Percentiles rank a stretch among this genome's conserved stretches.
These are phyloP conservation scores for Cryomyces antarcticus DNA, from an alignment of 495 filamentous ascomycete genomes.

Conservation along the genomic window DNA sequence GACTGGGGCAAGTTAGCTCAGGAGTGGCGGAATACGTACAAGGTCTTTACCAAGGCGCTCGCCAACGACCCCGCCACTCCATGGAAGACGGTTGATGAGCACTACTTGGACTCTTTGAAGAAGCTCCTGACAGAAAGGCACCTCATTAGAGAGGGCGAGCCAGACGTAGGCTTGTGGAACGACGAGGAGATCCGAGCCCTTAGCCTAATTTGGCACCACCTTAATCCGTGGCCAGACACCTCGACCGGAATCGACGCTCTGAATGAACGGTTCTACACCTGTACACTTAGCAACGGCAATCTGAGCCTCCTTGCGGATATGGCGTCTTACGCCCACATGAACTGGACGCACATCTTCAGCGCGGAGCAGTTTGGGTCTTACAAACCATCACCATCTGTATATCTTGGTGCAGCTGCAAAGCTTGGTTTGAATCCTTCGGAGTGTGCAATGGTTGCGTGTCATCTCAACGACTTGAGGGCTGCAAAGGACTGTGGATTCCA, in stretches of 20 bases:
- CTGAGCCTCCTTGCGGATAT: slow-evolving; percentile 44
- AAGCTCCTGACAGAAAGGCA: slow-evolving; percentile 32
- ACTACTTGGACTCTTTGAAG: slow-evolving; percentile 41
- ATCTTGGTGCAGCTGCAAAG: slow-evolving; percentile 39
- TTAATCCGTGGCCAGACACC: slow-evolving; percentile 50
- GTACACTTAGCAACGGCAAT: slow-evolving; percentile 61
- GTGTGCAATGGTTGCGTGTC: slow-evolving; percentile 54
- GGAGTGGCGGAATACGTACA: slow-evolving; percentile 48
- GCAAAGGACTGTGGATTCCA: slow-evolving; percentile 42
- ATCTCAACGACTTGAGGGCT: slow-evolving; percentile 45
- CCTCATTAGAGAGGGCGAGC: slow-evolving; percentile 14
- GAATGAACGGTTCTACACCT: slow-evolving; percentile 32
- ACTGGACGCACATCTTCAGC: slow-evolving; percentile 39
- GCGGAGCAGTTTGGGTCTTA: slow-evolving; percentile 57
- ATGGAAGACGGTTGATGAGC: slow-evolving; percentile 33
- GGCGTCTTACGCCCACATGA: slow-evolving; percentile 29
- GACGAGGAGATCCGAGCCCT: slow-evolving; percentile 35
- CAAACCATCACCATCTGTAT: slow-evolving; percentile 50
- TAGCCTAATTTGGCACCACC: slow-evolving; percentile 44
- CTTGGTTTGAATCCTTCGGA: slow-evolving; percentile 36
- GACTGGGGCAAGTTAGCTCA: slow-evolving; percentile 43
- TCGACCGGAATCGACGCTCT: slow-evolving; percentile 32
- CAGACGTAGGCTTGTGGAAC: slow-evolving; percentile 28
- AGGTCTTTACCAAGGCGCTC: slow-evolving; percentile 30
- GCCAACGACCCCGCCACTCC: slow-evolving; percentile 22